Evolutionary conservation across 1,139 yeast species (phyloP).

Genomic region (Lodderomyces metapsilosis): DNA sequence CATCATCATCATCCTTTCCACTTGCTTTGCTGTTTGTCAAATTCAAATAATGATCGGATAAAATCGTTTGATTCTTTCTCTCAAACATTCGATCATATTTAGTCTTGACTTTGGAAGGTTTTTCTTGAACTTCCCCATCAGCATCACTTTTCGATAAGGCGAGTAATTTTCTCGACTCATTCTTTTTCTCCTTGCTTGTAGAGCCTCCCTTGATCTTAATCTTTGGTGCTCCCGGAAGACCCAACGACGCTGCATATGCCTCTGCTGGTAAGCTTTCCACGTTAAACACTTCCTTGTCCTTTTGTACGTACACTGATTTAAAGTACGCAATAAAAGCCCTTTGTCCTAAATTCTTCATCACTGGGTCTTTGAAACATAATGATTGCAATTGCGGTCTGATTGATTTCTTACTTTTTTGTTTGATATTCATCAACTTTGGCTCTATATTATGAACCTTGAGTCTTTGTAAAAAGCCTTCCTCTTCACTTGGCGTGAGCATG

Average conservation of each 20-base stretch:
- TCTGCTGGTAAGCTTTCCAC: constrained; percentile 77
- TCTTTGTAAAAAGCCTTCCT: constrained; percentile 69
- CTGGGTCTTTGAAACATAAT: constrained; percentile 87
- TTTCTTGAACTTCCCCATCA: constrained; percentile 57
- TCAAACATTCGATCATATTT: constrained; percentile 96
- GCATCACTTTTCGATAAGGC: constrained; percentile 60
- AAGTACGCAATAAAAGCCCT: constrained; percentile 92
- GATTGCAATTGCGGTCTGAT: constrained; percentile 86
- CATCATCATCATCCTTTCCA: constrained; percentile 28
- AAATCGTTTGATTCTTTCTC: constrained; percentile 87
- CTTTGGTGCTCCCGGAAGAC: constrained; percentile 95
- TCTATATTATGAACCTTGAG: constrained; percentile 64
- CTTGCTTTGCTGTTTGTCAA: constrained; percentile 49
- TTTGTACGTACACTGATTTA: constrained; percentile 79
- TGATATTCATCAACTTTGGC: constrained; percentile 70
- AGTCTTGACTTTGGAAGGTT: constrained; percentile 68
- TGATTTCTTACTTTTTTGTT: constrained; percentile 72
- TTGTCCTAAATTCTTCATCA: constrained; percentile 88
- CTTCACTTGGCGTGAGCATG: constrained; percentile 82
- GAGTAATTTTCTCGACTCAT: constrained; percentile 69
- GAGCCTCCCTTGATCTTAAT: constrained; percentile 63
- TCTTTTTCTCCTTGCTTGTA: constrained; percentile 69
- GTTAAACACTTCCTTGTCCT: constrained; percentile 81
- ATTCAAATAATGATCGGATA: constrained; percentile 83
- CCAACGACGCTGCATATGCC: constrained; percentile 80